A percentile compares a stretch with the other conserved stretches of the same genome.
phyloP scores from a whole-genome alignment of 2,329 filamentous ascomycete genomes.

The Fusarium aywerte region DNA sequence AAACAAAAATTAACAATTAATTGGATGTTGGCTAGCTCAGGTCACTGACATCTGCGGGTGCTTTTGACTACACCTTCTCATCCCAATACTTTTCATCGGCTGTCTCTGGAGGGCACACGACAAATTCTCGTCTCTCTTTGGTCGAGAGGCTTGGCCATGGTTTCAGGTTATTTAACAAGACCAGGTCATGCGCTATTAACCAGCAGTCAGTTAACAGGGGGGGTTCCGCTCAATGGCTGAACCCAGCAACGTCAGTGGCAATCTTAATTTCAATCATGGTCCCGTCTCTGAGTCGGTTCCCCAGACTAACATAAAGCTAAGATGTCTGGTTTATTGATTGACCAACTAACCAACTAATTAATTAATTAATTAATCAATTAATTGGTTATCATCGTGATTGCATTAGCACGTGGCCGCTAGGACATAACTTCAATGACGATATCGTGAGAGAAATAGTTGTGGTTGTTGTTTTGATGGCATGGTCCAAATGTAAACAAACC shows the following conservation, averaged over 20 bases:
- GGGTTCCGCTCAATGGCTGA: neutral
- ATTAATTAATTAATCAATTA: neutral
- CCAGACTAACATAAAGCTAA: constrained; percentile 9
- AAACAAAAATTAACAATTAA: neutral
- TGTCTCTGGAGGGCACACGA: neutral
- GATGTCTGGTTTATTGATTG: neutral
- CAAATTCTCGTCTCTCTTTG: constrained; percentile 6
- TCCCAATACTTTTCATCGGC: neutral
- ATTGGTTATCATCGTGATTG: neutral
- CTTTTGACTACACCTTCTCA: neutral
- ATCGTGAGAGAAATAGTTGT: neutral
- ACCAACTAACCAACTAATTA: neutral
- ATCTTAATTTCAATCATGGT: constrained; percentile 32
- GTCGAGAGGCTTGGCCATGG: constrained; percentile 16
- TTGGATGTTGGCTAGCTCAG: neutral
- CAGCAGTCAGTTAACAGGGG: constrained; percentile 9
- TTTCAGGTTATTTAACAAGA: constrained; percentile 38
- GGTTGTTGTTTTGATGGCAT: neutral
- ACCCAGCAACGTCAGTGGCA: constrained; percentile 34
- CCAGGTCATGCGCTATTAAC: constrained; percentile 33
- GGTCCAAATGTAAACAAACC: neutral
- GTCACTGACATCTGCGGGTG: neutral
- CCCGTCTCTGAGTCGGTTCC: constrained; percentile 5
- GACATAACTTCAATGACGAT: neutral
- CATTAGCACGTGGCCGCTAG: neutral